phyloP scores from a whole-genome alignment of 192 early-diverging fungal genomes.

The Neocallimastix lanati region DNA sequence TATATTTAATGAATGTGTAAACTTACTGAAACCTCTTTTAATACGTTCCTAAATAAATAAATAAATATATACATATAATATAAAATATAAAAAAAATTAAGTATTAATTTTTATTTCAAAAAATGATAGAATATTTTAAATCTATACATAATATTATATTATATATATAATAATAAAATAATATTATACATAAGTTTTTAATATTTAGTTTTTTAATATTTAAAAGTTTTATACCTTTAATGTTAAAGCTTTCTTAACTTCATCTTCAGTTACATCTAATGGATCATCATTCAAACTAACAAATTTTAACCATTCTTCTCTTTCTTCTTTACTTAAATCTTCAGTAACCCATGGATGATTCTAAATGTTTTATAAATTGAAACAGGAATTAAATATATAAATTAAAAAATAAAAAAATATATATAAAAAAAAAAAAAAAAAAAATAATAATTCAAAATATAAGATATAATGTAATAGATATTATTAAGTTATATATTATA shows the following conservation, averaged over 20 bases:
- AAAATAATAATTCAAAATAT: too few species aligned
- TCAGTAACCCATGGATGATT: constrained; percentile 71
- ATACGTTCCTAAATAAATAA: not conserved
- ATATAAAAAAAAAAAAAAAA: constrained; percentile 3
- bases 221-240: constrained; percentile 31
- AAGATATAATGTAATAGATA: too few species aligned
- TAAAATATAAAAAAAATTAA: too few species aligned
- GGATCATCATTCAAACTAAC: constrained; percentile 29
- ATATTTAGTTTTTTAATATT: too few species aligned
- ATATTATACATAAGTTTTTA: too few species aligned
- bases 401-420: not conserved
- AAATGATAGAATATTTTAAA: too few species aligned
- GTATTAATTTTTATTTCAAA: too few species aligned
- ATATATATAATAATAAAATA: too few species aligned
- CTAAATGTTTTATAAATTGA: constrained; percentile 2
- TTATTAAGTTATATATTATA: too few species aligned
- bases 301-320: constrained; percentile 50
- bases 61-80: too few species aligned
- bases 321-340: constrained; percentile 39
- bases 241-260: constrained; percentile 47
- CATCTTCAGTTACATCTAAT: constrained; percentile 63
- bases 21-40: not conserved
- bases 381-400: not conserved
- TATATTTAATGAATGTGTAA: not conserved
- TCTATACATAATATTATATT: too few species aligned